phyloP scores from a whole-genome alignment of 2,329 filamentous ascomycete genomes.

The Stachybotrys chartarum region DNA sequence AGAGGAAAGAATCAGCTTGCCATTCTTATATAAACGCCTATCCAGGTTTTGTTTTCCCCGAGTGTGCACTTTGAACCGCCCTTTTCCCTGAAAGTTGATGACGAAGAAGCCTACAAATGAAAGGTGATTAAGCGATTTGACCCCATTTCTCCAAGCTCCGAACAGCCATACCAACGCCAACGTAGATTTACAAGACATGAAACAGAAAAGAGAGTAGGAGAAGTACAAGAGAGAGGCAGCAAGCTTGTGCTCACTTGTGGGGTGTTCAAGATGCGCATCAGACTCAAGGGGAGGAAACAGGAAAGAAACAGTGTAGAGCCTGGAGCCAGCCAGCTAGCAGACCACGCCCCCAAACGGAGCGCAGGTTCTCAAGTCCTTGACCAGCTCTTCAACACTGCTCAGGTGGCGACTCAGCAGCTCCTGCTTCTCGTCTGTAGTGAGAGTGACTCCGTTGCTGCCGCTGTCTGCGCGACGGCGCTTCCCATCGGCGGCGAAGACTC shows the following conservation, averaged over 20 bases:
- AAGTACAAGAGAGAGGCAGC: neutral
- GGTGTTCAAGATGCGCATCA: neutral
- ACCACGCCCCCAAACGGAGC: slow-evolving; percentile 64
- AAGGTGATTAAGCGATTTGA: neutral
- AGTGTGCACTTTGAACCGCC: neutral
- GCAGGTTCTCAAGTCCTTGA: slow-evolving; percentile 74
- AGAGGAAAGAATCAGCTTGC: neutral
- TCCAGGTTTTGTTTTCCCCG: neutral
- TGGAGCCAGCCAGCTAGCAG: slow-evolving; percentile 22
- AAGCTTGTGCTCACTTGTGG: neutral
- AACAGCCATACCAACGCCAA: neutral
- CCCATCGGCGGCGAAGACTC: slow-evolving; percentile 39
- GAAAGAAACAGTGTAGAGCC: neutral
- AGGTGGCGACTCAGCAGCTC: slow-evolving; percentile 68
- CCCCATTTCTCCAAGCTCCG: neutral
- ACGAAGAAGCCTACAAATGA: slow-evolving; percentile 2
- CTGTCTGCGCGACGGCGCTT: slow-evolving; percentile 25
- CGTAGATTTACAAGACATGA: neutral
- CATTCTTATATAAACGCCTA: neutral
- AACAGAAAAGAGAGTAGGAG: neutral
- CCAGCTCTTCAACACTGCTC: slow-evolving; percentile 76
- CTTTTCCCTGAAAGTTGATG: neutral
- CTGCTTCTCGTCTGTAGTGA: slow-evolving; percentile 76
- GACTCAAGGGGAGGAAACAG: neutral
- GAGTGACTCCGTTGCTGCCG: slow-evolving; percentile 35